Conservation (phyloP, 805 yeast species). For the Pichia kluyveri region DNA sequence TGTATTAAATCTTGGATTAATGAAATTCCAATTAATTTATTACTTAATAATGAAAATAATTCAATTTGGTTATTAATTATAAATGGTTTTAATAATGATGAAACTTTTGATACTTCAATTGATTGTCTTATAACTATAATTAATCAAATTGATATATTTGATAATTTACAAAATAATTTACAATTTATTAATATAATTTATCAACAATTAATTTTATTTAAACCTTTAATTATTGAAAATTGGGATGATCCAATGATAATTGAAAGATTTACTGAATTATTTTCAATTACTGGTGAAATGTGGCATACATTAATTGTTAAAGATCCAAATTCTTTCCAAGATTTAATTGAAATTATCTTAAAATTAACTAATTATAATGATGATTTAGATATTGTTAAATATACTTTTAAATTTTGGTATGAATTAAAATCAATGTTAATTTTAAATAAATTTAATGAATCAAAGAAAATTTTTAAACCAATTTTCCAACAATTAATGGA, state of each 20-base stretch:
- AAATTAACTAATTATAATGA: constrained; percentile 65
- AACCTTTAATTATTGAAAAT: constrained; percentile 39
- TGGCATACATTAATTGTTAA: constrained; percentile 86
- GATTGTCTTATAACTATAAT: constrained; percentile 82
- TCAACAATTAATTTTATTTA: constrained; percentile 56
- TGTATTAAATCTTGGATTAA: constrained; percentile 86
- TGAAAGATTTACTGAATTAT: constrained; percentile 64
- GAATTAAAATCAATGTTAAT: constrained; percentile 63
- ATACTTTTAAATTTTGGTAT: constrained; percentile 91
- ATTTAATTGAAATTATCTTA: constrained; percentile 64
- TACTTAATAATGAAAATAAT: constrained; percentile 32
- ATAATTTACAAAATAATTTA: constrained; percentile 49
- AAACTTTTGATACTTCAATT: constrained; percentile 72
- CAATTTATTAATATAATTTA: constrained; percentile 23
- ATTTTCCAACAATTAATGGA: constrained; percentile 50
- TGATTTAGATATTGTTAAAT: constrained; percentile 82
- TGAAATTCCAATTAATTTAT: constrained; percentile 67
- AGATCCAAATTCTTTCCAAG: constrained; percentile 58
- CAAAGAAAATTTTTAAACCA: constrained; percentile 42
- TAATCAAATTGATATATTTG: constrained; percentile 72
- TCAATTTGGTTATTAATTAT: background rate
- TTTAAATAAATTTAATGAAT: constrained; percentile 46
- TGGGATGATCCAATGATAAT: constrained; percentile 56
- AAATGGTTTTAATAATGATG: constrained; percentile 45
- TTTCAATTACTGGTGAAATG: constrained; percentile 88